Base-by-base conservation (phyloP, 164 flowering plant genomes). In the Kingdonia uniflora region DNA sequence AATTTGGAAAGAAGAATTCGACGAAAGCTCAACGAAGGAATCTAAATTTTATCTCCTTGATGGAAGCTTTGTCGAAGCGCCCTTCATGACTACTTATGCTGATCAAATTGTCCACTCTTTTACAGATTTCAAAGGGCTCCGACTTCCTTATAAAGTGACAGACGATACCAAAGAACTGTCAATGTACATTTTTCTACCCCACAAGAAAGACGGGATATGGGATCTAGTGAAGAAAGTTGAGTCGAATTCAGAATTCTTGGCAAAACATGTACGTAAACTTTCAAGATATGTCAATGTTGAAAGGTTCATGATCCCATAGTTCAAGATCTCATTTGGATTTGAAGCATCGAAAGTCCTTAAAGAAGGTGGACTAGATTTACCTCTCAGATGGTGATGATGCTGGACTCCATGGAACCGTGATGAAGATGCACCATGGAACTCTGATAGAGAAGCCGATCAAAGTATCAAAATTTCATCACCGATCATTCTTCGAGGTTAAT, bases 151-250 rank as follows among this genome's bases (percentile, higher is more conserved):
- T 58, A 24, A 57, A 26, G 41, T 21, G 0, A 20, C 48, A 6
- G 44, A 39, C 19, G 14, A 29, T 29, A 8, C 5, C 44, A 17
- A 23, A 44, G 21, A 44, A 10, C 10, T 44, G 12, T 44, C 71
- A 49, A 70, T 70, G 70, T 59, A 52, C 16, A 26, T 71, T 42
- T 49, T 68, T 14, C 72, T 68, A 11, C 74, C 74, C 5, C 16
- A 66, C 19, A 11, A 39, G 35, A 42, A 7, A 6, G 58, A 68
- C 48, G 71, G 71, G 19, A 40, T 61, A 12, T 49, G 5, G 1
- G 22, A 42, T 41, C 20, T 67, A 14, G 19, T 67, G 4, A 21
- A 57, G 14, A 46, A 48, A 14, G 16, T 54, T 14, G 19, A 39
- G 19, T 52, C 63, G 10, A 40, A 62, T 26, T 29, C 65, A 2